Conservation (phyloP, 257 asterid genomes). For the Penstemon davidsonii region DNA sequence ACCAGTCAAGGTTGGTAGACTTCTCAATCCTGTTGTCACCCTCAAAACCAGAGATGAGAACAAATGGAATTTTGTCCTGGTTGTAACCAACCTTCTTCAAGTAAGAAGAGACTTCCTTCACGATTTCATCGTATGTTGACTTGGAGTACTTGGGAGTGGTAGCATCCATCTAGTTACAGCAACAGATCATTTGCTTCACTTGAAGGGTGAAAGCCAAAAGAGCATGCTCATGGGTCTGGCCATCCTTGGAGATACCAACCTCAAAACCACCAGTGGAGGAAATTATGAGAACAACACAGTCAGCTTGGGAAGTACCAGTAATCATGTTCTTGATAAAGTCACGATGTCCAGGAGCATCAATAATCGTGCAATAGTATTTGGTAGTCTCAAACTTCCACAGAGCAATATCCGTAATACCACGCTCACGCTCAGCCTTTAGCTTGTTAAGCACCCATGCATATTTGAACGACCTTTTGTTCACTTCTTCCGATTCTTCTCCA, state of each 20-base stretch:
- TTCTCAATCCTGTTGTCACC: constrained; percentile 47
- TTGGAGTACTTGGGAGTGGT: constrained; percentile 52
- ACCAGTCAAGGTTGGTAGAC: constrained; percentile 46
- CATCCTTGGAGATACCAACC: constrained; percentile 89
- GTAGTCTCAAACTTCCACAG: constrained; percentile 91
- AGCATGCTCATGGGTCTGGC: constrained; percentile 90
- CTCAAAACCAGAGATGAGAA: constrained; percentile 46
- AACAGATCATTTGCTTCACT: constrained; percentile 80
- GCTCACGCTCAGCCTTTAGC: constrained; percentile 93
- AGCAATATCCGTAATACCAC: constrained; percentile 88
- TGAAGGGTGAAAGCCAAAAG: constrained; percentile 83
- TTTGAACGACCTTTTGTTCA: constrained; percentile 80
- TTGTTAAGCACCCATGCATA: constrained; percentile 93
- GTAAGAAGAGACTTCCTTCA: constrained; percentile 50
- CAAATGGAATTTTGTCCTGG: constrained; percentile 40
- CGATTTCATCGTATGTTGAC: constrained; percentile 45
- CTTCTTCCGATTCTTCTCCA: constrained; percentile 85
- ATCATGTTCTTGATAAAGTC: constrained; percentile 76
- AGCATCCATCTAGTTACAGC: constrained; percentile 65
- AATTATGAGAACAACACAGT: constrained; percentile 81
- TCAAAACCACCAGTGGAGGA: constrained; percentile 88
- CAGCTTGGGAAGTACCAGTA: constrained; percentile 86
- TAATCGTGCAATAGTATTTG: constrained; percentile 83
- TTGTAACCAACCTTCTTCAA: constrained; percentile 49
- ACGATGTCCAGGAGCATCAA: constrained; percentile 92